Evolutionary conservation across 805 yeast genomes (phyloP).

Genomic region (Yamadazyma kitorensis): DNA sequence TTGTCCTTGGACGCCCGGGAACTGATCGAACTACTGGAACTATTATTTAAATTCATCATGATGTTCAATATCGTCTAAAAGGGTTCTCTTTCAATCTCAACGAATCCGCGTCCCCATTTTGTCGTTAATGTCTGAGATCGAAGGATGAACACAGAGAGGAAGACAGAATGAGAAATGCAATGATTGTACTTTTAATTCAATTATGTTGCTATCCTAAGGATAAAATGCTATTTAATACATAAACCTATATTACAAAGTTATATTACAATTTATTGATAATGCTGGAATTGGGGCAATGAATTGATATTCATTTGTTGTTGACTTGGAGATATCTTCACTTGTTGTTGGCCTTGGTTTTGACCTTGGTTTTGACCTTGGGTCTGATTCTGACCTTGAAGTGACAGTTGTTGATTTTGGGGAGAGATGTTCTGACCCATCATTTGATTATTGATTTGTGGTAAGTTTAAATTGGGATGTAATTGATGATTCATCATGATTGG

Average conservation of each 20-base stretch:
- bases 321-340: constrained; percentile 4
- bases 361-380: constrained; percentile 3
- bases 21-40: constrained; percentile 8
- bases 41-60: constrained; percentile 9
- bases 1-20: constrained; percentile 32
- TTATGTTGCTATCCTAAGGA: no score
- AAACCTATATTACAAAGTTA: no score
- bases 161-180: no score
- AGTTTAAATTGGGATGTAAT: constrained; percentile 1
- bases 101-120: background rate
- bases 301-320: constrained; percentile 5
- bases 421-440: no score
- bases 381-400: constrained; percentile 1
- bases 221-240: no score
- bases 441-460: constrained; percentile 7
- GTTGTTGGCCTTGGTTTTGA: constrained; percentile 4
- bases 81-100: background rate
- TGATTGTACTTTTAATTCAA: no score
- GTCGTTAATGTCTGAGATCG: background rate
- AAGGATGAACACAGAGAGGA: constrained; percentile 1
- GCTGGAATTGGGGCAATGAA: no score
- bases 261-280: constrained; percentile 1
- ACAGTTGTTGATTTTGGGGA: constrained; percentile 3
- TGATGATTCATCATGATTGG: constrained; percentile 10
- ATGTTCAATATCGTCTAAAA: background rate